These are phyloP conservation scores for Saccharum officinarum DNA, from an alignment of 176 grass and related monocot genomes.

Conservation along the genomic window DNA sequence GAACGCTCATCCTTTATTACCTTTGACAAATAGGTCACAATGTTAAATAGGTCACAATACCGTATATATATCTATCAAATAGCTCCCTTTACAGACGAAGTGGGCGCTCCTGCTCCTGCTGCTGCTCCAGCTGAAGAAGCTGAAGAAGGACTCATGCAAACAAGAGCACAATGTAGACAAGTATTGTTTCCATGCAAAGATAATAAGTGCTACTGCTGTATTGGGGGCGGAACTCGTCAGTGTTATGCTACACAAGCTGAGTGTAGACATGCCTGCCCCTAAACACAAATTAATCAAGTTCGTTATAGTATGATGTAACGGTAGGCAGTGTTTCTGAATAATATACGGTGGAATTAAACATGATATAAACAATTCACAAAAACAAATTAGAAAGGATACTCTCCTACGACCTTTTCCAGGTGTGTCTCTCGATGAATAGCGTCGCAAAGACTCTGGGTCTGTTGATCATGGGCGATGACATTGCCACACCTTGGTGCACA, in stretches of 20 bases:
- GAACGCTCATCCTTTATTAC: not conserved
- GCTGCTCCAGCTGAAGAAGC: not conserved
- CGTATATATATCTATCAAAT: too few relatives aligned
- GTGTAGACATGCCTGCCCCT: not conserved
- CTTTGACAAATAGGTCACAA: not conserved
- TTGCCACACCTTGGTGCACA: too few relatives aligned
- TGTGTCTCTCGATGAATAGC: too few relatives aligned
- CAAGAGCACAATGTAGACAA: not conserved
- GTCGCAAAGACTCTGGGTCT: too few relatives aligned
- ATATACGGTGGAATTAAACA: not conserved
- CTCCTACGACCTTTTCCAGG: not conserved
- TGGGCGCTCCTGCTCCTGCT: not conserved
- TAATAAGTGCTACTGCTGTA: not conserved
- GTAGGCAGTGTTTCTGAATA: not conserved
- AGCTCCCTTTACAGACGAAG: too few relatives aligned
- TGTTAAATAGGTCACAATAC: too few relatives aligned
- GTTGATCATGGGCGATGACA: too few relatives aligned
- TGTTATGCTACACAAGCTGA: not conserved
- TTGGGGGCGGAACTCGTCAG: not conserved
- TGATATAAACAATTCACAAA: not conserved
- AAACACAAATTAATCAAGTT: not conserved
- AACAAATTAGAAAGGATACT: not conserved
- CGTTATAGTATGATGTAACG: not conserved
- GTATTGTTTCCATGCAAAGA: not conserved
- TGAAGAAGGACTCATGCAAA: not conserved